These are phyloP conservation scores for Trypanosoma platydactyli DNA, from an alignment of 208 protist genomes.

Conservation along the genomic window DNA sequence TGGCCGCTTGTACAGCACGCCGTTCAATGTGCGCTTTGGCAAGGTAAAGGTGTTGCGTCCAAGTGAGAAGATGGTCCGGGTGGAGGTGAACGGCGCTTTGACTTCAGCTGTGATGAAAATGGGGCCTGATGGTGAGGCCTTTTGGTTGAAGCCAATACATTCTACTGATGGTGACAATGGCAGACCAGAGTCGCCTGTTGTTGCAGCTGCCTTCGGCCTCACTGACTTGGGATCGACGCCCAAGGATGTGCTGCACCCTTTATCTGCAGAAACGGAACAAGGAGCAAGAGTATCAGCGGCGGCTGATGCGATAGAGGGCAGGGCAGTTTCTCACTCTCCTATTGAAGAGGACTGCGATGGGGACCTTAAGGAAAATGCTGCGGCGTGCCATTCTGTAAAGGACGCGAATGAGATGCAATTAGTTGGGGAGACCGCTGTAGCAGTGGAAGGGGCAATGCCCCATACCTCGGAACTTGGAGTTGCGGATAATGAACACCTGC, in stretches of 20 bases:
- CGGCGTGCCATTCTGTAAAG: neutral
- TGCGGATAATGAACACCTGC: slow-evolving; percentile 16
- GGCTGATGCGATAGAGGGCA: neutral
- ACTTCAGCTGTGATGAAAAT: slow-evolving; percentile 95
- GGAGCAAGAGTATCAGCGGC: neutral
- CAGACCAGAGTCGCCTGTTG: slow-evolving; percentile 41
- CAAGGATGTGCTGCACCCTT: neutral
- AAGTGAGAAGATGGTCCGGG: slow-evolving; percentile 90
- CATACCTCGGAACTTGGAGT: slow-evolving; percentile 6
- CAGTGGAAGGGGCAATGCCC: slow-evolving; percentile 22
- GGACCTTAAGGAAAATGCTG: slow-evolving; percentile 18
- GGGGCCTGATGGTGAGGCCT: slow-evolving; percentile 92
- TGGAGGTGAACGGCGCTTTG: slow-evolving; percentile 93
- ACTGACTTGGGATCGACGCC: neutral
- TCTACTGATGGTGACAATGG: neutral
- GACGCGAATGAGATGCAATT: slow-evolving; percentile 18
- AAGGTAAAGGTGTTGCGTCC: slow-evolving; percentile 90
- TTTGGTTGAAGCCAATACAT: slow-evolving; percentile 83
- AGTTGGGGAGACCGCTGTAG: slow-evolving; percentile 23
- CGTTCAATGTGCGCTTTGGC: slow-evolving; percentile 98
- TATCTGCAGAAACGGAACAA: neutral
- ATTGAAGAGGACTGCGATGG: slow-evolving; percentile 29
- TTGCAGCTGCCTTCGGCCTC: neutral
- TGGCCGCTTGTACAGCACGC: slow-evolving; percentile 91
- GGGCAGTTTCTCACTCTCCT: slow-evolving; percentile 1